Evolutionary conservation across 2,329 filamentous ascomycete species (phyloP).

Genomic region (Penicillium vulpinum): DNA sequence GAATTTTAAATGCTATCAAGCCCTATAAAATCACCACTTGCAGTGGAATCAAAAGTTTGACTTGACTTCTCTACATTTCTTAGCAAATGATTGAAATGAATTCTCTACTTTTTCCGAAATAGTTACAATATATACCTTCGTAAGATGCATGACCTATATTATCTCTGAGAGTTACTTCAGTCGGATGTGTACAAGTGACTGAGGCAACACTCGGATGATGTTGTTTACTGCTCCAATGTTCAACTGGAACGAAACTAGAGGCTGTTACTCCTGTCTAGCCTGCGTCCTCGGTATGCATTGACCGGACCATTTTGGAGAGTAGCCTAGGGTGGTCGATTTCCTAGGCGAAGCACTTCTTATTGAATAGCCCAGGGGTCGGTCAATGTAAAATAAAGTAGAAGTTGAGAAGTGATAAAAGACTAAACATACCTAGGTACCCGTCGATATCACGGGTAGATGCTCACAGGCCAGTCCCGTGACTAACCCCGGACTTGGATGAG

Average conservation of each 20-base stretch:
- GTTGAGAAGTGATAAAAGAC: not conserved
- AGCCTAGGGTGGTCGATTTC: not conserved
- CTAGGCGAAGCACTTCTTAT: not conserved
- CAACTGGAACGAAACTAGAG: not conserved
- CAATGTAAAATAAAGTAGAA: not conserved
- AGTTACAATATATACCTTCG: not conserved
- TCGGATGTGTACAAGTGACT: not conserved
- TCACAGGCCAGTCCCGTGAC: slow-evolving; percentile 33
- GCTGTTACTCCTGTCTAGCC: not conserved
- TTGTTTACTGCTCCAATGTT: not conserved
- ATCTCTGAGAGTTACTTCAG: not conserved
- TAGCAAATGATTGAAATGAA: not conserved
- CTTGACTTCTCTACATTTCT: too few relatives aligned
- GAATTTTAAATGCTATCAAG: not conserved
- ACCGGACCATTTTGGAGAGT: not conserved
- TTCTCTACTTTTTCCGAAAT: not conserved
- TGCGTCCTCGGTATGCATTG: not conserved
- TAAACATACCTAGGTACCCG: too few relatives aligned
- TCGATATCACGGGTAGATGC: not conserved
- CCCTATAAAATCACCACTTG: not conserved
- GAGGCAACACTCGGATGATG: not conserved
- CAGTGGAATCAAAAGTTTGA: too few relatives aligned
- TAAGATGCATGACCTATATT: not conserved
- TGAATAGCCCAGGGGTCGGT: too few relatives aligned
- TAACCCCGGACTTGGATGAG: slow-evolving; percentile 35